Percentiles rank a stretch among this genome's conserved stretches.
Evolutionary conservation across 345 rosid genomes (phyloP).

Genomic region (Passiflora organensis): DNA sequence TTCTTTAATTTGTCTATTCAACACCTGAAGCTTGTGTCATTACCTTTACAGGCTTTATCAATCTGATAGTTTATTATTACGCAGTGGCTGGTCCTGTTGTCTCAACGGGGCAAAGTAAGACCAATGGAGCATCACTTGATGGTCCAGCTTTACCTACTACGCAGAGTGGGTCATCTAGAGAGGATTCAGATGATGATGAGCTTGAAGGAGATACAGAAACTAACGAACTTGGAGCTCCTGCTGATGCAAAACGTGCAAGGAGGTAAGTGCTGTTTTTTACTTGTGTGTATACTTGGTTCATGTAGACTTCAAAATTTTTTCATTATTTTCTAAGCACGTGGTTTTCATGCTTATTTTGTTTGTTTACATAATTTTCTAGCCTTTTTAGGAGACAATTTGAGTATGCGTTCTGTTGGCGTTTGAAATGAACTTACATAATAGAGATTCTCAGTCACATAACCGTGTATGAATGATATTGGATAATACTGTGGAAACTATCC

Average conservation of each 20-base stretch:
- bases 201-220: slow-evolving; percentile 85
- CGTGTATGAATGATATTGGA: no score
- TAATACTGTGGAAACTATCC: background rate
- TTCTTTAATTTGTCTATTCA: slow-evolving; percentile 2
- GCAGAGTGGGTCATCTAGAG: slow-evolving; percentile 80
- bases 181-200: slow-evolving; percentile 87
- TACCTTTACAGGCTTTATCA: slow-evolving; percentile 4
- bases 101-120: slow-evolving; percentile 29
- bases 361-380: background rate
- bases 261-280: slow-evolving; percentile 39
- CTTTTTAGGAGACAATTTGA: no score
- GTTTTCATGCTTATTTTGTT: background rate
- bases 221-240: slow-evolving; percentile 48
- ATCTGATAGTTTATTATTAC: slow-evolving; percentile 17
- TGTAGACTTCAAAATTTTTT: no score
- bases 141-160: slow-evolving; percentile 30
- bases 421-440: no score
- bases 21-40: background rate
- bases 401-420: no score
- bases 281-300: slow-evolving; percentile 1
- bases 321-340: no score
- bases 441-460: no score
- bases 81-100: slow-evolving; percentile 33
- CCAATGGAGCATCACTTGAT: slow-evolving; percentile 37
- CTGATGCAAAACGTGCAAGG: slow-evolving; percentile 60